phyloP scores from a whole-genome alignment of 2,329 filamentous ascomycete genomes.

The Cladophialophora bantiana region DNA sequence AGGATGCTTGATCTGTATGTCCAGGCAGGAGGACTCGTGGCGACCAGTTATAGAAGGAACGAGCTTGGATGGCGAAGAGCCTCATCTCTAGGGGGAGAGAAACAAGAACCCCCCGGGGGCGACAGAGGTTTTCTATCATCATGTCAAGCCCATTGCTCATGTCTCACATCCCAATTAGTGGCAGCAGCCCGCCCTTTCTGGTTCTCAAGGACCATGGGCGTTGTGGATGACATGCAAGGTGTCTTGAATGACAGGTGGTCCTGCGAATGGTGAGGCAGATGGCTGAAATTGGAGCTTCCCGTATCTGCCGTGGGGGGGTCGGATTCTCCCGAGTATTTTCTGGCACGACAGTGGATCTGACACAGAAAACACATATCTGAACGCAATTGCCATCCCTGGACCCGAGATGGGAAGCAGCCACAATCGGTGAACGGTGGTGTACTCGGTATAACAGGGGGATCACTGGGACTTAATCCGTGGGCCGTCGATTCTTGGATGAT shows the following conservation, averaged over 20 bases:
- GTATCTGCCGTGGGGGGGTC: not conserved
- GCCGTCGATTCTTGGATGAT: not conserved
- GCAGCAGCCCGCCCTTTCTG: not conserved
- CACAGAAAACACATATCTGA: not conserved
- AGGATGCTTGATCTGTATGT: not conserved
- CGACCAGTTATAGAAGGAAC: not conserved
- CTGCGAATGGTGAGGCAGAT: not conserved
- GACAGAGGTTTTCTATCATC: not conserved
- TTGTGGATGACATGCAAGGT: not conserved
- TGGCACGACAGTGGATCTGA: not conserved
- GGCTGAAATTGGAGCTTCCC: not conserved
- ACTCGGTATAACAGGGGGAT: not conserved
- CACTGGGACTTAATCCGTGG: not conserved
- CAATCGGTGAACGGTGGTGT: not conserved
- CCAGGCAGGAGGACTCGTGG: not conserved
- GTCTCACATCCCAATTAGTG: not conserved
- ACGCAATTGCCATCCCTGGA: not conserved
- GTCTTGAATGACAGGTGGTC: not conserved
- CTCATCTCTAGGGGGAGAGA: not conserved
- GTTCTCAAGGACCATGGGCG: not conserved
- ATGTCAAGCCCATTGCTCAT: not conserved
- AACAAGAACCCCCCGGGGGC: not conserved
- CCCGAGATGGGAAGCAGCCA: not conserved
- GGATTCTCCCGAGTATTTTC: not conserved
- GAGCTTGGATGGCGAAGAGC: not conserved